Base-by-base conservation (phyloP, 2,329 filamentous ascomycete species). In the Plenodomus biglobosus region DNA sequence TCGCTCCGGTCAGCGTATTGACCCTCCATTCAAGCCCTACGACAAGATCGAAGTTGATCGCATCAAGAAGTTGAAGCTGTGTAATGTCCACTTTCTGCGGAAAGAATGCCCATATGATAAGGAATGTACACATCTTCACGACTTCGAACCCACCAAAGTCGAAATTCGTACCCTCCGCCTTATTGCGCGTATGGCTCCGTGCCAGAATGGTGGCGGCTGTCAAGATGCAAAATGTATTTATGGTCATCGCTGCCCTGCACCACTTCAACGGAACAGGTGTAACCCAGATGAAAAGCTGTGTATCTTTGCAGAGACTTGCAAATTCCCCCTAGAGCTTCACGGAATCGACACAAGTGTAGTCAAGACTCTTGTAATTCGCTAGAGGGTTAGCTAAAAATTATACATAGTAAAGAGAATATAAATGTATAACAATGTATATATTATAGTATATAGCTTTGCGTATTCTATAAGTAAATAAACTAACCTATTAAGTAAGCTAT, bases 101-200 rank as follows among this genome's bases (percentile, higher is more conserved):
- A 74, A 76, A 22, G 80, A 81, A 54, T 85, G 83, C 56, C 78
- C 80, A 4, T 81, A 79, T 56, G 74, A 75, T 37, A 73, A 75
- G 16, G 65, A 66, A 15, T 86, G 83, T 60, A 80, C 80, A 8
- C 82, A 85, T 64, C 70, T 76, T 27, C 79, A 82, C 55, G 61
- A 69, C n/a, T 78, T 79, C 63, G 77, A 78, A 50, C 73, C 83
- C 30, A 79, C 72, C n/a, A 74, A 74, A 41, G 72, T 73, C 24
- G 82, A 85, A 58, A 64, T 79, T 41, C 73, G 75, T 17, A 78
- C 78, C n/a, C 68, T 85, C 45, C 76, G 76, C 20, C 77, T 81
- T 19, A 80, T 85, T 17, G 82, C 83, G 40, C 78, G 83, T 42
- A 84, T 85, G 80, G 83, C 81, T 3, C 81, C 82, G 19, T 86